phyloP scores from a whole-genome alignment of 169 alveolate species.

The Fabrea salina region DNA sequence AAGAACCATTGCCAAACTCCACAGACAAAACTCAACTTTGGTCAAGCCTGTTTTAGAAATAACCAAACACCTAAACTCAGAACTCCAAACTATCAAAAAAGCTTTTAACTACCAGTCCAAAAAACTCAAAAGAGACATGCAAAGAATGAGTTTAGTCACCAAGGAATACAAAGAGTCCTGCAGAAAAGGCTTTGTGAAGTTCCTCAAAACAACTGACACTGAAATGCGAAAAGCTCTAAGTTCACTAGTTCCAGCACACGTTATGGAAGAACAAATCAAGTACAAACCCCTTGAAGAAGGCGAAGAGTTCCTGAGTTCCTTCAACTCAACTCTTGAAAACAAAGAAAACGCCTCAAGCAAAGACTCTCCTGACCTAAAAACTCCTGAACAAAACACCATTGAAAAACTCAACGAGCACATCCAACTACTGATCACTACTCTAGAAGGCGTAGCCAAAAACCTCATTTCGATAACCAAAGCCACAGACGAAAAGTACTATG shows the following conservation, averaged over 20 bases:
- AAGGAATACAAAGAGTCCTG: conserved; percentile 24
- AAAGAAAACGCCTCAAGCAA: neutral
- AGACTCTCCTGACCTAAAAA: neutral
- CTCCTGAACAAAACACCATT: conserved; percentile 11
- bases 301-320: neutral
- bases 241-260: conserved; percentile 17
- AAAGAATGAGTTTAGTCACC: neutral
- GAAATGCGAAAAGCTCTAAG: conserved; percentile 14
- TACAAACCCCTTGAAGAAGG: neutral
- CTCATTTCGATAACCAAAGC: neutral
- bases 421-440: neutral
- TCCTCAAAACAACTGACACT: neutral
- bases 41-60: neutral
- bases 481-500: conserved; percentile 6
- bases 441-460: conserved; percentile 30
- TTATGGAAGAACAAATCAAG: neutral
- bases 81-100: neutral
- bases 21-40: neutral
- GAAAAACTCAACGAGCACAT: conserved; percentile 9
- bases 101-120: neutral
- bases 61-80: neutral
- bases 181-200: neutral
- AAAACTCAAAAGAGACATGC: neutral
- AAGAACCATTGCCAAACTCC: neutral
- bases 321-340: neutral